phyloP scores from a whole-genome alignment of 768 basidiomycete genomes.

The Trametes sanguinea region DNA sequence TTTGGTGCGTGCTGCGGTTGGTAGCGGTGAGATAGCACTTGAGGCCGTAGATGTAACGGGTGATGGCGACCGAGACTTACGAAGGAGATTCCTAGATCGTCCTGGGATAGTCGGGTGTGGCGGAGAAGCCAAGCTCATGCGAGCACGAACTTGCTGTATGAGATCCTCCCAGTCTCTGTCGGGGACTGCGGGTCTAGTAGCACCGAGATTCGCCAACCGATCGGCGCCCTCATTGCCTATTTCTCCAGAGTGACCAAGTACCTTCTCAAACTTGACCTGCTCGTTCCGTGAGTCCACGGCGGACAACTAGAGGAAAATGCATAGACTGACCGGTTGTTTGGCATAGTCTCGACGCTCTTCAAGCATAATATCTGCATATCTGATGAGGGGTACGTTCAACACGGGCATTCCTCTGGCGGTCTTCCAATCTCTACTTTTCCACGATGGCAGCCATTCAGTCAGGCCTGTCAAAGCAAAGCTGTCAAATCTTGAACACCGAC shows the following conservation, averaged over 20 bases:
- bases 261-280: slow-evolving; percentile 63
- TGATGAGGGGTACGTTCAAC: slow-evolving; percentile 70
- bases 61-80: not conserved
- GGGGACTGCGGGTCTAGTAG: slow-evolving; percentile 36
- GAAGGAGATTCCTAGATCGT: not conserved
- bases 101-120: not conserved
- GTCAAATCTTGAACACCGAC: slow-evolving; percentile 1
- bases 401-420: slow-evolving; percentile 53
- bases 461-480: slow-evolving; percentile 50
- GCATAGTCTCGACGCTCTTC: slow-evolving; percentile 47
- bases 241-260: slow-evolving; percentile 67
- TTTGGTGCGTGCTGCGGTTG: not conserved
- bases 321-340: slow-evolving; percentile 48
- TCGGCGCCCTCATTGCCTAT: slow-evolving; percentile 90
- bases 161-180: slow-evolving; percentile 61
- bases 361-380: slow-evolving; percentile 67
- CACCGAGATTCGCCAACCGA: slow-evolving; percentile 63
- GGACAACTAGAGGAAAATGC: not conserved
- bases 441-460: slow-evolving; percentile 61
- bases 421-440: slow-evolving; percentile 57
- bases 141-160: slow-evolving; percentile 1
- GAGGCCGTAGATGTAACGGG: not conserved
- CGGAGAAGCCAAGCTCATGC: not conserved
- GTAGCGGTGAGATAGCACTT: not conserved
- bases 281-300: not conserved